Conservation (phyloP, 148 eudicot genomes). For the Rhododendron vialii region DNA sequence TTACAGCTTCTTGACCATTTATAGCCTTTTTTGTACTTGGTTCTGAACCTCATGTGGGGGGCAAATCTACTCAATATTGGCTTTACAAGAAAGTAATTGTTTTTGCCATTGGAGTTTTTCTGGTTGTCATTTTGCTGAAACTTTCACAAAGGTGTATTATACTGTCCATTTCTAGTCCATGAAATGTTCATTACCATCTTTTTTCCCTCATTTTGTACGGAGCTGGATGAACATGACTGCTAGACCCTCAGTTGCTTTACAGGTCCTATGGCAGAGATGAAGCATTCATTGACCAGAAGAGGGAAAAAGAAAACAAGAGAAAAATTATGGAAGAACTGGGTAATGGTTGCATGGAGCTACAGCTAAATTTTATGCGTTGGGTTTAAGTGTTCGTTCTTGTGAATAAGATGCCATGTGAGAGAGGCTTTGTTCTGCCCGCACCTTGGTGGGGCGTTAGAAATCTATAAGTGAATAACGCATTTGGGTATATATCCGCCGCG, state of each 20-base stretch:
- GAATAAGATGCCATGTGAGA: too few species aligned
- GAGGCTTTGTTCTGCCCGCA: background rate
- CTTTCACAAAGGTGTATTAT: constrained; percentile 1
- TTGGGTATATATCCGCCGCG: too few species aligned
- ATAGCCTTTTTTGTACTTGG: background rate
- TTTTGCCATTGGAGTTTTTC: background rate
- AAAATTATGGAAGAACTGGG: background rate
- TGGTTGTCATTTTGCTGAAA: background rate
- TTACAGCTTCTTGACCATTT: constrained; percentile 10
- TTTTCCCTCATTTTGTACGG: background rate
- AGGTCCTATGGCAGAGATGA: background rate
- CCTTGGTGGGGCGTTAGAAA: background rate
- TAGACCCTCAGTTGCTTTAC: background rate
- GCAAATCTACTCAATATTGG: constrained; percentile 1
- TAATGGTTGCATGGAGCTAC: background rate
- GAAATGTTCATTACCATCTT: background rate
- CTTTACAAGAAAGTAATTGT: background rate
- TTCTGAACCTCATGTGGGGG: background rate
- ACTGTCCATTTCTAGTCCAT: background rate
- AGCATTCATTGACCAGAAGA: background rate
- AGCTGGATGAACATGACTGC: background rate
- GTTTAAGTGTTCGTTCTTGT: background rate
- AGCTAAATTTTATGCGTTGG: background rate
- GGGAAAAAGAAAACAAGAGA: background rate
- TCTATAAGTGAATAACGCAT: too few species aligned